Conservation (phyloP, 352 stramenopile genomes). For the Peronospora destructor region DNA sequence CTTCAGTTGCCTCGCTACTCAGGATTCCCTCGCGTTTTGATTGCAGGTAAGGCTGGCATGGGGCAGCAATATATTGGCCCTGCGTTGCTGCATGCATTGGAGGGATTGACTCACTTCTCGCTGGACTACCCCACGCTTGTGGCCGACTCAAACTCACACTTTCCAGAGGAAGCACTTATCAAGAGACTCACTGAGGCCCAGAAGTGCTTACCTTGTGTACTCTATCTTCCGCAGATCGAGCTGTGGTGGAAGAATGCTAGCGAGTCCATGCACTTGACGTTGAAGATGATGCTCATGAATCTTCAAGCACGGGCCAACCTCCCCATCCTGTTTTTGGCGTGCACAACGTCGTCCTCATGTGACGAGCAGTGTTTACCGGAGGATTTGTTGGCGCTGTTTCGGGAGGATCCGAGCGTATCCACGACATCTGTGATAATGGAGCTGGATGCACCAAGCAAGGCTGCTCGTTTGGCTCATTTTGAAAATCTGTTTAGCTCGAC, state of each 20-base stretch:
- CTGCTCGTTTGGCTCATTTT: slow-evolving; percentile 46
- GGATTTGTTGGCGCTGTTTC: slow-evolving; percentile 54
- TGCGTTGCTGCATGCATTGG: slow-evolving; percentile 61
- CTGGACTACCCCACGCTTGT: slow-evolving; percentile 77
- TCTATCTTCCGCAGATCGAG: slow-evolving; percentile 73
- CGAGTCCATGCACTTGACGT: slow-evolving; percentile 60
- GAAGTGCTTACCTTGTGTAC: slow-evolving; percentile 68
- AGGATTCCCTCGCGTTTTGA: slow-evolving; percentile 63
- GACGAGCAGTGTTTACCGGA: slow-evolving; percentile 31
- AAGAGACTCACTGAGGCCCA: slow-evolving; percentile 61
- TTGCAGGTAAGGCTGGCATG: slow-evolving; percentile 54
- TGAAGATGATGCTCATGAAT: slow-evolving; percentile 80
- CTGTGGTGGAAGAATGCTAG: slow-evolving; percentile 69
- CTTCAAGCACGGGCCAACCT: slow-evolving; percentile 63
- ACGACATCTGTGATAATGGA: slow-evolving; percentile 44
- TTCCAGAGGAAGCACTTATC: slow-evolving; percentile 73
- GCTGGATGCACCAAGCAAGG: slow-evolving; percentile 26
- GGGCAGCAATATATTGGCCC: slow-evolving; percentile 65
- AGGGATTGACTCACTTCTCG: slow-evolving; percentile 72
- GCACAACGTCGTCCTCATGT: slow-evolving; percentile 37
- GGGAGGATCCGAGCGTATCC: slow-evolving; percentile 33
- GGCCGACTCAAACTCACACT: slow-evolving; percentile 54
- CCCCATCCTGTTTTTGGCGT: slow-evolving; percentile 72
- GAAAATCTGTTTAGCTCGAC: slow-evolving; percentile 52
- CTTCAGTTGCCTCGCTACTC: slow-evolving; percentile 45